Evolutionary conservation across 768 basidiomycete genomes (phyloP).

Genomic region (Lentinula sp.): DNA sequence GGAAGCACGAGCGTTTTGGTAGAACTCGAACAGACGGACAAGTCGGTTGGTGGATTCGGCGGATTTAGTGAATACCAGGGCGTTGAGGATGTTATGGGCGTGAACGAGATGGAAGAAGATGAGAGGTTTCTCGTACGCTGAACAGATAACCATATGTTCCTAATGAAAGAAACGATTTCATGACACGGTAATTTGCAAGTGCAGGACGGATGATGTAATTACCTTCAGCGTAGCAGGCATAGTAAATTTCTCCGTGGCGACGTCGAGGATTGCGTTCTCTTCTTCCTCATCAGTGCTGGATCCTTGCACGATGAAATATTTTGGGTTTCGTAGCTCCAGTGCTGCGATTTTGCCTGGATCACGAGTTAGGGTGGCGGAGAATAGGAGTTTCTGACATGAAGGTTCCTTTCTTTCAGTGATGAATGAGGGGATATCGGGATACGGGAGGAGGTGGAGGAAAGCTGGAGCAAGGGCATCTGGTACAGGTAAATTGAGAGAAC

Average conservation of each 20-base stretch:
- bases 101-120: conserved; percentile 85
- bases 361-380: conserved; percentile 92
- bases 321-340: conserved; percentile 69
- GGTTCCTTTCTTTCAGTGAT: conserved; percentile 49
- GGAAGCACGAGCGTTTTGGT: conserved; percentile 45
- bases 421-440: conserved; percentile 38
- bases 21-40: conserved; percentile 74
- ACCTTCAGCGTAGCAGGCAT: conserved; percentile 79
- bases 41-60: conserved; percentile 86
- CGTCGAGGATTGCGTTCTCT: conserved; percentile 35
- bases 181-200: neutral
- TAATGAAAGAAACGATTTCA: conserved; percentile 20
- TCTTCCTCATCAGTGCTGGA: conserved; percentile 13
- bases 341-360: conserved; percentile 92
- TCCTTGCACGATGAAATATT: conserved; percentile 83
- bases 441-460: conserved; percentile 37
- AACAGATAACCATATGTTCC: conserved; percentile 86
- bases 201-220: conserved; percentile 13
- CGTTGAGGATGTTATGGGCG: conserved; percentile 51
- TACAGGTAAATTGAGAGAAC: conserved; percentile 8
- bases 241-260: conserved; percentile 70
- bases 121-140: conserved; percentile 78
- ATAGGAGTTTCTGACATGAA: conserved; percentile 90
- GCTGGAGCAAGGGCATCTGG: conserved; percentile 62
- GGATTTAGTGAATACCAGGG: conserved; percentile 94